A percentile compares a stretch with the other conserved stretches of the same genome.
Conservation (phyloP, 164 flowering plant species). For the Magnolia kwangsiensis region DNA sequence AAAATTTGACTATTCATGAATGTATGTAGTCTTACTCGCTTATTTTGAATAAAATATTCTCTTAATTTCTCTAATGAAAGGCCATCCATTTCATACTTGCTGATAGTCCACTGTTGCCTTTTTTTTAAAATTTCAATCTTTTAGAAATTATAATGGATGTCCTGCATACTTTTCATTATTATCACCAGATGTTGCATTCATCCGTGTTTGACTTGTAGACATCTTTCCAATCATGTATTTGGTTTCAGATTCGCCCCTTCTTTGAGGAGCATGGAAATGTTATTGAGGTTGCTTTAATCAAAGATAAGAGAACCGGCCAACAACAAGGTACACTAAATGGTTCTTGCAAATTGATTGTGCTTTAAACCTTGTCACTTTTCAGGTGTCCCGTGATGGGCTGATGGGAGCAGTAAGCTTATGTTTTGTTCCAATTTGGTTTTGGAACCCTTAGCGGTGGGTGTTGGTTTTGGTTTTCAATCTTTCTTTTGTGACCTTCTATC, state of each 20-base stretch:
- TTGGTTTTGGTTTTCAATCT: conserved; percentile 47
- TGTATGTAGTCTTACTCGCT: no score
- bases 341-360: conserved; percentile 21
- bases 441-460: conserved; percentile 41
- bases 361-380: conserved; percentile 49
- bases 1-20: no score
- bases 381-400: conserved; percentile 62
- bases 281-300: conserved; percentile 87
- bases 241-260: conserved; percentile 71
- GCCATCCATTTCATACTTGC: no score
- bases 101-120: no score
- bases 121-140: no score
- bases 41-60: no score
- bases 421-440: conserved; percentile 60
- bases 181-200: not conserved
- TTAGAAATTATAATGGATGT: not conserved
- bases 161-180: not conserved
- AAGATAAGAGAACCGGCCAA: conserved; percentile 90
- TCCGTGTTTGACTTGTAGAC: not conserved
- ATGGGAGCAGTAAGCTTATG: conserved; percentile 63
- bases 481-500: conserved; percentile 34
- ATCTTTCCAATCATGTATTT: not conserved
- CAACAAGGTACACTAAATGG: conserved; percentile 72
- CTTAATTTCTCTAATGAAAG: no score
- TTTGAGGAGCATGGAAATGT: conserved; percentile 93